These are phyloP conservation scores for Penicillium sp. DNA, from an alignment of 2,329 filamentous ascomycete genomes.

Conservation along the genomic window DNA sequence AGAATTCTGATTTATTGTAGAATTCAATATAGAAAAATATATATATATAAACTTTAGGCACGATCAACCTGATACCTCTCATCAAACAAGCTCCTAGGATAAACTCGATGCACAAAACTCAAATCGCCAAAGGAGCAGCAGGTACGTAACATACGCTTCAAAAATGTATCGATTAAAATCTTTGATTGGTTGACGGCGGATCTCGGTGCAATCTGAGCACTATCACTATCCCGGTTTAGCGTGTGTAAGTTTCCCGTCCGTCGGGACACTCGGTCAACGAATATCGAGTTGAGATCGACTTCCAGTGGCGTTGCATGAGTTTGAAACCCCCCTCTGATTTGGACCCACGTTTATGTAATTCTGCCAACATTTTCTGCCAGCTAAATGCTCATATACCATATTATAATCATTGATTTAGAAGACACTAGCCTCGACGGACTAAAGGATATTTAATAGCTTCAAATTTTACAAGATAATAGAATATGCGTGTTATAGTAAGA, in stretches of 20 bases:
- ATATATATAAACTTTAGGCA: neutral
- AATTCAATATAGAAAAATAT: too few species aligned
- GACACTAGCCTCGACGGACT: too few species aligned
- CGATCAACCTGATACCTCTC: neutral
- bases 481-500: too few species aligned
- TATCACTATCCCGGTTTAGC: conserved; percentile 3
- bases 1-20: too few species aligned
- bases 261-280: conserved; percentile 4
- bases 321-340: too few species aligned
- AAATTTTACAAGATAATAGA: too few species aligned
- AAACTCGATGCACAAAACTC: neutral
- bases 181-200: conserved; percentile 24
- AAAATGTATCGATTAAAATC: neutral
- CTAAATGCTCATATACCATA: too few species aligned
- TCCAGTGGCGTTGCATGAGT: too few species aligned
- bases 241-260: conserved; percentile 18
- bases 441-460: neutral
- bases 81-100: neutral
- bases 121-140: neutral
- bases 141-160: neutral
- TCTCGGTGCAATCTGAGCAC: conserved; percentile 19
- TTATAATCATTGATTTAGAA: too few species aligned
- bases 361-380: too few species aligned
- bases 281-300: neutral
- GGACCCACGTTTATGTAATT: too few species aligned